These are phyloP conservation scores for Trichosporon asahii DNA, from an alignment of 1,284 basidiomycete genomes.

Conservation along the genomic window DNA sequence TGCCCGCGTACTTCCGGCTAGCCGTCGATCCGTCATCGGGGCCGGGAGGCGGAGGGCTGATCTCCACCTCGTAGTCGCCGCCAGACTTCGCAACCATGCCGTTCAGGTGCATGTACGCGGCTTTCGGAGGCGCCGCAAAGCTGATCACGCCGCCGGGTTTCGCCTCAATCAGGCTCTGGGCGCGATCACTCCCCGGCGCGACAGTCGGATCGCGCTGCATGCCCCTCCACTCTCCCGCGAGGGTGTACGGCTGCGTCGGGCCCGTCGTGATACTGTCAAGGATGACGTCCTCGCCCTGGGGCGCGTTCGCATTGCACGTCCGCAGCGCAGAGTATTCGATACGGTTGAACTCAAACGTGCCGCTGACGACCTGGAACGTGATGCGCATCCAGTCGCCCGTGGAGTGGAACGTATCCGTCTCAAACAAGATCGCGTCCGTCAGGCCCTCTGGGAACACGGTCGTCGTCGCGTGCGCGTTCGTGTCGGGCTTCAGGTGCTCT, in stretches of 20 bases:
- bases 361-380: background rate
- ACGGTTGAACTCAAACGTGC: background rate
- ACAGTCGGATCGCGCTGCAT: background rate
- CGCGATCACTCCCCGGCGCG: background rate
- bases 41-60: background rate
- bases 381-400: constrained; percentile 5
- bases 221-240: background rate
- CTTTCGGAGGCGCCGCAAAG: background rate
- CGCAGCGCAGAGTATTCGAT: background rate
- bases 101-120: background rate
- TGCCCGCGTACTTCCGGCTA: background rate
- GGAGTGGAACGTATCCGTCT: constrained; percentile 5
- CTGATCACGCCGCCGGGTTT: background rate
- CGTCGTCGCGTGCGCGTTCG: constrained; percentile 5
- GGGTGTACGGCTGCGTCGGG: background rate
- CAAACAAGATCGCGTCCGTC: background rate
- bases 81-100: background rate
- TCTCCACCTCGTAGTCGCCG: background rate
- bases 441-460: background rate
- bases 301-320: background rate
- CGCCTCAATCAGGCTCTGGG: background rate
- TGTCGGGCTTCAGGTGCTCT: constrained; percentile 1
- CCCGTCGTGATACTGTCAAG: background rate
- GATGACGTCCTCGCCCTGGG: constrained; percentile 4
- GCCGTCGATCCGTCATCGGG: background rate